Conservation (phyloP, 2,329 filamentous ascomycete species). For the Fusarium chuoi region DNA sequence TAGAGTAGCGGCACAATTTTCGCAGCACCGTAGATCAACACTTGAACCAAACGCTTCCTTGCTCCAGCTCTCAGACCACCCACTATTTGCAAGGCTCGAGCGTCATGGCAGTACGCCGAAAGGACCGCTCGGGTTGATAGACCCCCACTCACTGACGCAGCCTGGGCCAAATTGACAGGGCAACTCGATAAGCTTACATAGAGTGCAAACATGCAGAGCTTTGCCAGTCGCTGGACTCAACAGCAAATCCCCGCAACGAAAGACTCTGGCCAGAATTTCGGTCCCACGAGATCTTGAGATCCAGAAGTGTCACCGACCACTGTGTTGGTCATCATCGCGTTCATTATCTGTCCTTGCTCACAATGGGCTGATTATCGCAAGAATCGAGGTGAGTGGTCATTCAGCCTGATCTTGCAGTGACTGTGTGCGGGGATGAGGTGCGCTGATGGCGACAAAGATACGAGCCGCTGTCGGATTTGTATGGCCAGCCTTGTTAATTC, state of each 20-base stretch:
- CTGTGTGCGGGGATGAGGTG: conserved; percentile 22
- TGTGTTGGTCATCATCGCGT: not conserved
- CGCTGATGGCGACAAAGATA: conserved; percentile 22
- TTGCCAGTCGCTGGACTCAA: conserved; percentile 2
- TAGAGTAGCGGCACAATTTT: not conserved
- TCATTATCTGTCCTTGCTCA: not conserved
- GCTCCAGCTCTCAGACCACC: conserved; percentile 3
- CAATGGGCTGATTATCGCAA: conserved; percentile 4
- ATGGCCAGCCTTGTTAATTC: conserved; percentile 35
- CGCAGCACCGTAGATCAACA: not conserved
- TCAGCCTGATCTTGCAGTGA: conserved; percentile 31
- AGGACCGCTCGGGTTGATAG: not conserved
- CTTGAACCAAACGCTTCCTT: not conserved
- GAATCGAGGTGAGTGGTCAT: conserved; percentile 6
- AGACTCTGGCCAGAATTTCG: not conserved
- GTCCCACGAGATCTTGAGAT: conserved; percentile 10
- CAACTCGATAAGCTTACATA: conserved; percentile 22
- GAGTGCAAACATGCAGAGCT: conserved; percentile 16
- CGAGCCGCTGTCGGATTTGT: conserved; percentile 29
- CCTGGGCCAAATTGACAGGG: conserved; percentile 4
- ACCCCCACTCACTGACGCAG: conserved; percentile 3
- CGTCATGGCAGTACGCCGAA: conserved; percentile 13
- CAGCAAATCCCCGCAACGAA: conserved; percentile 1
- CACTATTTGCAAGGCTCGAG: conserved; percentile 17
- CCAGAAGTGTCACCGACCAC: not conserved